Evolutionary conservation across 495 filamentous ascomycete species (phyloP).

Genomic region (Daldinia decipiens): DNA sequence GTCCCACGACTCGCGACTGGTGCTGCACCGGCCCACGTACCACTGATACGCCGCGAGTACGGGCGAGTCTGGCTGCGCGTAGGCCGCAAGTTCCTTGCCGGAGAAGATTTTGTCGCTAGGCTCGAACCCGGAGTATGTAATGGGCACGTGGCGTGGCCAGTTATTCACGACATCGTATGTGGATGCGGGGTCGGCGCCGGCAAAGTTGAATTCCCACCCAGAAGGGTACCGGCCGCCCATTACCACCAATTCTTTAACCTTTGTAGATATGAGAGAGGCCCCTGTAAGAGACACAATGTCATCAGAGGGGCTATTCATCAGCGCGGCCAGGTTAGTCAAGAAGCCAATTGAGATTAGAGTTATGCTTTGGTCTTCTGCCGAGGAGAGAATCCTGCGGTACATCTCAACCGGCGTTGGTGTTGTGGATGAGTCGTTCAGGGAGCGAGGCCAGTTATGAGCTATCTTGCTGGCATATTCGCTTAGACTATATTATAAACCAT

Average conservation of each 20-base stretch:
- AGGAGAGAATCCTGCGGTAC: slow-evolving; percentile 55
- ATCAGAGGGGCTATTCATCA: slow-evolving; percentile 55
- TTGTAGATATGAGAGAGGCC: slow-evolving; percentile 49
- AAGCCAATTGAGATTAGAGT: slow-evolving; percentile 59
- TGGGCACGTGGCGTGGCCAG: slow-evolving; percentile 47
- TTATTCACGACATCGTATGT: slow-evolving; percentile 54
- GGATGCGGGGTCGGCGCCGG: slow-evolving; percentile 45
- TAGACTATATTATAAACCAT: slow-evolving; percentile 13
- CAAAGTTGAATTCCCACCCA: slow-evolving; percentile 58
- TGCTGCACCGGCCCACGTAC: slow-evolving; percentile 40
- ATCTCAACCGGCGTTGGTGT: slow-evolving; percentile 56
- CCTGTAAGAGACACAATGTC: slow-evolving; percentile 48
- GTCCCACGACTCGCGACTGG: slow-evolving; percentile 55
- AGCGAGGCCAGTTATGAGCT: slow-evolving; percentile 52
- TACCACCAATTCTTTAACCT: slow-evolving; percentile 57
- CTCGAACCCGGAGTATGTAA: slow-evolving; percentile 53
- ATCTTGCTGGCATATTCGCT: slow-evolving; percentile 53
- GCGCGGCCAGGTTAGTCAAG: slow-evolving; percentile 54
- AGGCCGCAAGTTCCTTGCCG: slow-evolving; percentile 47
- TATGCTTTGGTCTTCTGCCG: slow-evolving; percentile 50
- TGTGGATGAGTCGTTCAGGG: slow-evolving; percentile 49
- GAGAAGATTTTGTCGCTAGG: slow-evolving; percentile 51
- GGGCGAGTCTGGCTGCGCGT: slow-evolving; percentile 51
- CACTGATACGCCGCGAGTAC: slow-evolving; percentile 53
- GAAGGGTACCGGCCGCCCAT: slow-evolving; percentile 60